Conservation (phyloP, 306 rosid species). For the Carpinus viminea region DNA sequence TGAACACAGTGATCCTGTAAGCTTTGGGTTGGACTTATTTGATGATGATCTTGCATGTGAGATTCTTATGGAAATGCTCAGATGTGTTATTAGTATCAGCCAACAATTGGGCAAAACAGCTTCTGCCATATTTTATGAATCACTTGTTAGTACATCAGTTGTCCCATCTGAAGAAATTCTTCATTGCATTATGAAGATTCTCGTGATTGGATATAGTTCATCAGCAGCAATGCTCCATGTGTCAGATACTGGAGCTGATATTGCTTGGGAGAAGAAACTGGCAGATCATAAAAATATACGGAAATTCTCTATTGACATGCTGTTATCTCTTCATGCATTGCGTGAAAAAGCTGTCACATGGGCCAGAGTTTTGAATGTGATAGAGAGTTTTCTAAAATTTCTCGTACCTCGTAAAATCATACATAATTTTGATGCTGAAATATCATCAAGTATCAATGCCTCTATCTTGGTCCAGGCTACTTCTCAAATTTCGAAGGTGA, state of each 20-base stretch:
- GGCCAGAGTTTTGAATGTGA: constrained; percentile 60
- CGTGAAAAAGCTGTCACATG: constrained; percentile 64
- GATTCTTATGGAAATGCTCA: constrained; percentile 63
- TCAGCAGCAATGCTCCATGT: constrained; percentile 41
- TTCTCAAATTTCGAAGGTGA: constrained; percentile 79
- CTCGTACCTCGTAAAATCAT: constrained; percentile 72
- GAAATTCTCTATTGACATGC: constrained; percentile 77
- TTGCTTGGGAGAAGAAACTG: constrained; percentile 55
- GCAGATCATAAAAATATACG: constrained; percentile 65
- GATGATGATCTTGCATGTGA: constrained; percentile 54
- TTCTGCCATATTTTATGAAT: constrained; percentile 73
- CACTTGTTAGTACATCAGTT: constrained; percentile 48
- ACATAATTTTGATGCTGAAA: constrained; percentile 43
- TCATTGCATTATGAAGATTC: constrained; percentile 58
- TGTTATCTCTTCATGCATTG: constrained; percentile 80
- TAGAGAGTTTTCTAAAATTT: constrained; percentile 73
- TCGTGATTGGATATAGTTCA: constrained; percentile 71
- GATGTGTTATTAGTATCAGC: constrained; percentile 65
- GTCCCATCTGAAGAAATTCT: constrained; percentile 71
- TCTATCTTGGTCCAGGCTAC: constrained; percentile 76
- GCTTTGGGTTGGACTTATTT: constrained; percentile 44
- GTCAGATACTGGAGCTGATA: constrained; percentile 46
- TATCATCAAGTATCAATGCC: constrained; percentile 55
- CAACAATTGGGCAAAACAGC: constrained; percentile 84
- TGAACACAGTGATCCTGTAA: constrained; percentile 54